Percentiles rank a stretch among this genome's conserved stretches.
phyloP scores from a whole-genome alignment of 2,329 filamentous ascomycete genomes.

The Aspergillus melleus region DNA sequence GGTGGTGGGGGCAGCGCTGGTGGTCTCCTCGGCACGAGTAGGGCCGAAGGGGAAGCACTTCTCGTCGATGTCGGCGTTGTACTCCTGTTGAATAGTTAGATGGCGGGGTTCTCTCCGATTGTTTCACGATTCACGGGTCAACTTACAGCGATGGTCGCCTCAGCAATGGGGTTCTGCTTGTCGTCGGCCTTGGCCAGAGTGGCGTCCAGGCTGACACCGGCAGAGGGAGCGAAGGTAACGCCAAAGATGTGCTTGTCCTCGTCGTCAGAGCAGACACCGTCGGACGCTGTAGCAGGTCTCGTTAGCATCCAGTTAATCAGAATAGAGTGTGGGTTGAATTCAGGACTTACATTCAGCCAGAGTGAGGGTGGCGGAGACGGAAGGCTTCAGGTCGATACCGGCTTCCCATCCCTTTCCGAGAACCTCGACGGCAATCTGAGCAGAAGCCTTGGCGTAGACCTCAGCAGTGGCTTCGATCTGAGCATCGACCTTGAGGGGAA shows the following conservation, averaged over 20 bases:
- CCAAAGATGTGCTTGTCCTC: conserved; percentile 6
- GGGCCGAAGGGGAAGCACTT: neutral
- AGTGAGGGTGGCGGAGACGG: conserved; percentile 10
- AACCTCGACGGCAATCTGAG: conserved; percentile 12
- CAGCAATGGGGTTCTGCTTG: conserved; percentile 7
- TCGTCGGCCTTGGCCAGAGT: conserved; percentile 11
- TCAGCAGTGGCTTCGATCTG: conserved; percentile 13
- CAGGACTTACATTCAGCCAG: conserved; percentile 16
- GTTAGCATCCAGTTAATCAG: conserved; percentile 3
- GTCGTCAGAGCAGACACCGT: conserved; percentile 8
- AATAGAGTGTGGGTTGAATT: neutral
- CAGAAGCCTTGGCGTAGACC: conserved; percentile 16
- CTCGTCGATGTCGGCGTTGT: neutral
- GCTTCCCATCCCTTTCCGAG: conserved; percentile 21
- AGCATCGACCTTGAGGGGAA: conserved; percentile 17
- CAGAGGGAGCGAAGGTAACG: conserved; percentile 9
- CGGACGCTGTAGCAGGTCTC: conserved; percentile 7
- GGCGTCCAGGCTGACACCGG: conserved; percentile 16
- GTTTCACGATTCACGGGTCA: neutral
- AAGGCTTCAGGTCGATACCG: conserved; percentile 20
- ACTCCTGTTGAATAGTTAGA: neutral
- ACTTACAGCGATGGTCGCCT: conserved; percentile 15
- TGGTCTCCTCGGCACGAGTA: neutral
- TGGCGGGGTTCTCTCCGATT: neutral
- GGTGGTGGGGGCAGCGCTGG: neutral